A percentile compares a stretch with the other conserved stretches of the same genome.
These are phyloP conservation scores for Artemisia argyi DNA, from an alignment of 129 eudicot species.

Conservation along the genomic window DNA sequence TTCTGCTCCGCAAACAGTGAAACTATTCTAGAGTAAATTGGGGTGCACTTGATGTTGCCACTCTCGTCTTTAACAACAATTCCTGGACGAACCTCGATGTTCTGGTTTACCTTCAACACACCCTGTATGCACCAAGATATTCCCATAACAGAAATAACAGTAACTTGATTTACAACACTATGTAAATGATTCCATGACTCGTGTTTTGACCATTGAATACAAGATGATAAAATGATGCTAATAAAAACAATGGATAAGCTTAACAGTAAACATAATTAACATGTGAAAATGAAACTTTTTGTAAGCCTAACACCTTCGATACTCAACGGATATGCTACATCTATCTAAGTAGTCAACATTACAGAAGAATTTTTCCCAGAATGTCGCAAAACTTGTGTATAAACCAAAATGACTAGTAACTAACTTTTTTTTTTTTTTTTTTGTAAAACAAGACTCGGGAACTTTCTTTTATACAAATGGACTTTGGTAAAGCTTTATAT, in stretches of 20 bases:
- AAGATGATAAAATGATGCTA: not conserved
- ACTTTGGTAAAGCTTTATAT: too few species aligned
- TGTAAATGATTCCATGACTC: too few species aligned
- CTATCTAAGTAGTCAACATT: too few species aligned
- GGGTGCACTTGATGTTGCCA: conserved; percentile 93
- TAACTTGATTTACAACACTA: too few species aligned
- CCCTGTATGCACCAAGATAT: conserved; percentile 51
- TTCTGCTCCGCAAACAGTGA: conserved; percentile 92
- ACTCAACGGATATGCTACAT: too few species aligned
- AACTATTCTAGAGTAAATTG: conserved; percentile 91
- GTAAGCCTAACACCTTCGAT: not conserved
- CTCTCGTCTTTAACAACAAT: conserved; percentile 91
- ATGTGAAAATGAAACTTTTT: not conserved
- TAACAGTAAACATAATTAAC: not conserved
- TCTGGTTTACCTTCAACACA: conserved; percentile 91
- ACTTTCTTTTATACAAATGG: too few species aligned
- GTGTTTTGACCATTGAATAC: too few species aligned
- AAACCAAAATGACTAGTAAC: too few species aligned
- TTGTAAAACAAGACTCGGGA: too few species aligned
- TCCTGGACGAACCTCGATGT: conserved; percentile 94
- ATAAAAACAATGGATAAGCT: not conserved
- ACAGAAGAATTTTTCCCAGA: too few species aligned
- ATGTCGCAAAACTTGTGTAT: too few species aligned
- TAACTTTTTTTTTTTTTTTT: too few species aligned
- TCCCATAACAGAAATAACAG: not conserved